These are phyloP conservation scores for Puccinia polysora DNA, from an alignment of 1,284 basidiomycete species.

Conservation along the genomic window DNA sequence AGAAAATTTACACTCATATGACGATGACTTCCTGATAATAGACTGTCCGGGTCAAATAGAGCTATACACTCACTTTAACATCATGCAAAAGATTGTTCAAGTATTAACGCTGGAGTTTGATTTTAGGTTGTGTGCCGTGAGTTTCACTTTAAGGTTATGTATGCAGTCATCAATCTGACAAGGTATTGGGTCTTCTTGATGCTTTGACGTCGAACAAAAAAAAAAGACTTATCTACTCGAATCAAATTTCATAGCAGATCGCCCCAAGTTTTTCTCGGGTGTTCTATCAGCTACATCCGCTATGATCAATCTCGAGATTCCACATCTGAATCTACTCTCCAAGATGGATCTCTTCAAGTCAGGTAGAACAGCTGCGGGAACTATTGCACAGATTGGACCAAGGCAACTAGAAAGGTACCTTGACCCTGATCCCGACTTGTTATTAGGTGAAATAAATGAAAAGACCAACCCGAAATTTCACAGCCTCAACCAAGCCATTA, in stretches of 20 bases:
- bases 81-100: conserved; percentile 80
- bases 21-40: conserved; percentile 95
- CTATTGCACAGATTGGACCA: not conserved
- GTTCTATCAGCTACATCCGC: conserved; percentile 96
- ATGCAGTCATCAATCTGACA: conserved; percentile 61
- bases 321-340: conserved; percentile 95
- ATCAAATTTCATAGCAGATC: conserved; percentile 98
- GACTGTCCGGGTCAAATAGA: conserved; percentile 99
- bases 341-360: conserved; percentile 96
- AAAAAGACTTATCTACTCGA: conserved; percentile 82
- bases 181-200: too few species aligned
- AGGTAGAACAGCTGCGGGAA: conserved; percentile 57
- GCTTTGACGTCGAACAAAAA: not conserved
- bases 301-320: conserved; percentile 95
- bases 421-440: conserved; percentile 89
- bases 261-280: conserved; percentile 98
- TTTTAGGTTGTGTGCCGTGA: conserved; percentile 43
- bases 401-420: conserved; percentile 65
- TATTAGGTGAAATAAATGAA: conserved; percentile 65
- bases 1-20: conserved; percentile 87
- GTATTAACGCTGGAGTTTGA: conserved; percentile 52
- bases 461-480: conserved; percentile 81
- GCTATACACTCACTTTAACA: conserved; percentile 95
- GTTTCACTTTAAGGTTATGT: too few species aligned
- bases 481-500: conserved; percentile 86